A percentile compares a stretch with the other conserved stretches of the same genome.
Evolutionary conservation across 495 filamentous ascomycete genomes (phyloP).

Genomic region (Annulohypoxylon stygium): DNA sequence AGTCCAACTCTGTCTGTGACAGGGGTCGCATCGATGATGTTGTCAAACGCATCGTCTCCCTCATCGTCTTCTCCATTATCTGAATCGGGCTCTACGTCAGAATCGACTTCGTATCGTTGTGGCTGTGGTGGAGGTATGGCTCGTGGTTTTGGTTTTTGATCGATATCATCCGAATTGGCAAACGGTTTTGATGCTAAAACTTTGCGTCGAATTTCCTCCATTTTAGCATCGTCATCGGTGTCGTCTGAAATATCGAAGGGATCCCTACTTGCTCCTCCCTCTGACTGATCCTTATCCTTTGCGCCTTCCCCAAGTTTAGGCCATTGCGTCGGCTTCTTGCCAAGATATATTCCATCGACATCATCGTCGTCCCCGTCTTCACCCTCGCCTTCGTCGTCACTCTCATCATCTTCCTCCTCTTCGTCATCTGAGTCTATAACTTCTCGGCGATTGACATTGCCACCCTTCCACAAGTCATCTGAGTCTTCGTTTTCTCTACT

Average conservation of each 20-base stretch:
- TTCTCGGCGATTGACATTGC: slow-evolving; percentile 81
- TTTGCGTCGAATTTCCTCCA: slow-evolving; percentile 88
- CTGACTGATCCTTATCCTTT: slow-evolving; percentile 51
- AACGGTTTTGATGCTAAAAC: slow-evolving; percentile 91
- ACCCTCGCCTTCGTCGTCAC: slow-evolving; percentile 57
- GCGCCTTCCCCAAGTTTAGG: slow-evolving; percentile 48
- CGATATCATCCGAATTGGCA: slow-evolving; percentile 68
- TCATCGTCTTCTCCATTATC: slow-evolving; percentile 72
- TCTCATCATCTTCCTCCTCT: slow-evolving; percentile 67
- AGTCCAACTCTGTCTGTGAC: slow-evolving; percentile 83
- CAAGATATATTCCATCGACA: slow-evolving; percentile 69
- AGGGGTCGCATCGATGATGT: slow-evolving; percentile 89
- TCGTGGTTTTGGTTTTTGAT: slow-evolving; percentile 67
- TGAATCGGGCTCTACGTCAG: slow-evolving; percentile 79
- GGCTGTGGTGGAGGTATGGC: slow-evolving; percentile 68
- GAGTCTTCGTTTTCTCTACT: slow-evolving; percentile 75
- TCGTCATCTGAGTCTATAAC: slow-evolving; percentile 68
- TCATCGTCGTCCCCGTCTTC: slow-evolving; percentile 50
- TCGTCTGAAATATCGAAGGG: slow-evolving; percentile 81
- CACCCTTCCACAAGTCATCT: slow-evolving; percentile 83
- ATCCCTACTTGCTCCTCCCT: slow-evolving; percentile 69
- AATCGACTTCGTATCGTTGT: slow-evolving; percentile 66
- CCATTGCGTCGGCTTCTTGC: slow-evolving; percentile 62
- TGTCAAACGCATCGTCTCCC: slow-evolving; percentile 75
- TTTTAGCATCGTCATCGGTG: slow-evolving; percentile 85